Evolutionary conservation across 1,284 basidiomycete species (phyloP), one percentile per base, ranked within the genome.

Genomic region (Sanghuangporus weigelae): DNA sequence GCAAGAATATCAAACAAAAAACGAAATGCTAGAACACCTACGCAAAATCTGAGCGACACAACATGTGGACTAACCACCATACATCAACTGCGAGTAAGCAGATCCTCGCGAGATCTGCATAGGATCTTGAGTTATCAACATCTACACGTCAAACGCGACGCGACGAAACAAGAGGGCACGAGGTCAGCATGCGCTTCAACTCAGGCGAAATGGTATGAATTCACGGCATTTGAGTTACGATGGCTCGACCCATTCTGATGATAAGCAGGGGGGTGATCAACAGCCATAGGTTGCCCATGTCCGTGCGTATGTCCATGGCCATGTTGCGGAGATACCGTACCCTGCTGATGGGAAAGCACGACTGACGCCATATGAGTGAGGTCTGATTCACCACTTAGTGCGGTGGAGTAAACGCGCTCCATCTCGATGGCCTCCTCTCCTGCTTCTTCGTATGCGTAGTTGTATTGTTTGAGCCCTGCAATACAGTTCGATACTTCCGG

Each of bases 381-480:
- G 39, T 65, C 64, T 40, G 60, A 58, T 35, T 65, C 64, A 38
- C 64, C 64, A 68, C 21, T 66, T 49, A 36, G 70, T 4, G 83
- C 81, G 53, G 76, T 74, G 19, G 76, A 74, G 70, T 84, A 91
- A 14, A 81, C 72, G 23, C 81, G 80, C 61, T 77, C 79, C 72
- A 92, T 89, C 68, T 90, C 84, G 42, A 81, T 78, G 1, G 92
- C 90, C 68, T 90, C 84, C 38, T 92, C 90, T 61, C 86, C 90
- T 55, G 91, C 88, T 70, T 95, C 92, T 71, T 94, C 93, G 69
- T 92, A 92, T 19, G 90, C 88, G 69, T 86, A 84, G 69, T 86
- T 89, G 73, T 96, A 96, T 75, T 97, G 95, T 69, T 90, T 83
- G 51, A 97, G 79, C 5, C 90, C 95, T 8, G 82, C 84, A 68